Percentiles rank a stretch among this genome's conserved stretches.
Evolutionary conservation across 768 basidiomycete genomes (phyloP).

Genomic region (Calocybe gangraenosa): DNA sequence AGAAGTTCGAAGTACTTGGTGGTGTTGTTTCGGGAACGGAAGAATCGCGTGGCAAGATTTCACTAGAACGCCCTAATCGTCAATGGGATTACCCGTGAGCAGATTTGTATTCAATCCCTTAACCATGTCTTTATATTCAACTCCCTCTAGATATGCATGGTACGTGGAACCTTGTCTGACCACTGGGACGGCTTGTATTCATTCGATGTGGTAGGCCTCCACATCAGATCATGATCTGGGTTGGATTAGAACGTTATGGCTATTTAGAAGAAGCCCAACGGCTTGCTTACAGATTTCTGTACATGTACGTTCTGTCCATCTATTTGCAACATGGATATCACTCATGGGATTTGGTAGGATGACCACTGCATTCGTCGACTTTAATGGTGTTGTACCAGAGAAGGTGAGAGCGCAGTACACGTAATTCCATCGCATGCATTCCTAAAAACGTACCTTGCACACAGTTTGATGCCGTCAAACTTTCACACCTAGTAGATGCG

Average conservation of each 20-base stretch:
- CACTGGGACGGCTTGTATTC: neutral
- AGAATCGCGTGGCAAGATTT: slow-evolving; percentile 92
- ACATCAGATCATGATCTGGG: slow-evolving; percentile 99
- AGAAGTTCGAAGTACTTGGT: slow-evolving; percentile 95
- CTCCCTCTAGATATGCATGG: slow-evolving; percentile 60
- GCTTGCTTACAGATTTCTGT: slow-evolving; percentile 93
- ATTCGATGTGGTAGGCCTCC: slow-evolving; percentile 60
- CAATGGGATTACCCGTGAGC: slow-evolving; percentile 98
- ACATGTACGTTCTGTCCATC: slow-evolving; percentile 58
- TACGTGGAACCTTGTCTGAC: slow-evolving; percentile 18
- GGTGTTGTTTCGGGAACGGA: slow-evolving; percentile 96
- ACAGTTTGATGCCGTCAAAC: slow-evolving; percentile 92
- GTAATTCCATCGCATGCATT: neutral
- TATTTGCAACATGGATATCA: neutral
- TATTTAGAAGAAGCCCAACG: slow-evolving; percentile 92
- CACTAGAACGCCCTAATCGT: slow-evolving; percentile 92
- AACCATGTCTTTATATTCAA: slow-evolving; percentile 15
- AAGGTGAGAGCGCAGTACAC: slow-evolving; percentile 52
- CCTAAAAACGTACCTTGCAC: slow-evolving; percentile 3
- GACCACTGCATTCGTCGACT: slow-evolving; percentile 93
- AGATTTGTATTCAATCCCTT: slow-evolving; percentile 5
- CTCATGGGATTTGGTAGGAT: slow-evolving; percentile 48
- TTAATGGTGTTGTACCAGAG: slow-evolving; percentile 97
- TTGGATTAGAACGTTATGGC: slow-evolving; percentile 94
- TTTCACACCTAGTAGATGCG: slow-evolving; percentile 94